Evolutionary conservation across 345 rosid genomes (phyloP), one percentile per base, ranked within the genome.

Genomic region (Eutrema heterophyllum): DNA sequence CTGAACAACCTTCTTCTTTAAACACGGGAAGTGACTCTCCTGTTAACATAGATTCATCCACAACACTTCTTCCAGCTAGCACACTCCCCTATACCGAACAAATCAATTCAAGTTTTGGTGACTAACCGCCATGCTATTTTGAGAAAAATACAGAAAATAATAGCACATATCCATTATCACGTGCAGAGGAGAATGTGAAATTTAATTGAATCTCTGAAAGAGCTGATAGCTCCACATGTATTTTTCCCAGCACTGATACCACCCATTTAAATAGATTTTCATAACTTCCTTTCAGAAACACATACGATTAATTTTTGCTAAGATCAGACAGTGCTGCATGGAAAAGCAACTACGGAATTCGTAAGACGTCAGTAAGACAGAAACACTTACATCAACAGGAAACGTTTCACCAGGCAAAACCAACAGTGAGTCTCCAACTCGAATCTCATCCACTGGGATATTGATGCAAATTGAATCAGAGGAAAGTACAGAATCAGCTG

Each of bases 11-110:
- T 73, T 78, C 72, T 70, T 91, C 96, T 86, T 94, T 94, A 70
- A 86, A 89, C 48, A 89, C 93, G 27, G 96, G 98, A 75, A 89
- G 86, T 70, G 97, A 91, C 86, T 91, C 98, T 57, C 98, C 97
- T 2, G 98, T 91, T 67, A 94, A 88, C 97, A 94, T 94, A 83
- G 97, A 91, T 82, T 94, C 98, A 74, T 94, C 97, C 33, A 89
- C 97, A 70, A 89, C 93, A 78, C 98, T 91, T 87, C 93, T 88
- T 82, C 98, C 98, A 3, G 93, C 95, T 72, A 88, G 67, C 68
- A 94, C 89, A 81, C 65, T 84, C 51, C 98, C 98, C 98, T 94
- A 80, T 38, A 63, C 69, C 48, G 4, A 70, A 67, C 29, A 44
- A 16, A 27, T 36, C 40, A 53, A 14, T 75, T 69, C 78, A 79